phyloP scores from a whole-genome alignment of 225 moss, liverwort and hornwort species.

The Pseudisothecium myosuroides region DNA sequence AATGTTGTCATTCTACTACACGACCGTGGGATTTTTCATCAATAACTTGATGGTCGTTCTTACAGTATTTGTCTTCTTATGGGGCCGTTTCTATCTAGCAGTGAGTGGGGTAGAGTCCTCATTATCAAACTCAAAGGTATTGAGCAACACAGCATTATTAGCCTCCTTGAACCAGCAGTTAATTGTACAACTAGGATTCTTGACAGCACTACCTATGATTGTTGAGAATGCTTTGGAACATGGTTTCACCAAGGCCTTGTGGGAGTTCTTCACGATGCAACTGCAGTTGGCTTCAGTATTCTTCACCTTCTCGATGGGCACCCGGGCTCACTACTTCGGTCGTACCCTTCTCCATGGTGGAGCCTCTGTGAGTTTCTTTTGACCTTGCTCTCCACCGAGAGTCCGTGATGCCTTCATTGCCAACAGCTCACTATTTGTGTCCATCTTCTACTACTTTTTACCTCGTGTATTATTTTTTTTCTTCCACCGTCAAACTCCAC shows the following conservation, averaged over 20 bases:
- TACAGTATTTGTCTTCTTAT: slow-evolving; percentile 86
- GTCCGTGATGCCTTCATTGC: background rate
- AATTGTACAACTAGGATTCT: slow-evolving; percentile 79
- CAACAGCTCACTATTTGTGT: background rate
- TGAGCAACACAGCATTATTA: slow-evolving; percentile 68
- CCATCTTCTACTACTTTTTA: background rate
- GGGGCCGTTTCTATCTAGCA: slow-evolving; percentile 92
- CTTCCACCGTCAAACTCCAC: background rate
- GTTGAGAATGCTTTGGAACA: slow-evolving; percentile 94
- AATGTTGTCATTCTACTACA: slow-evolving; percentile 97
- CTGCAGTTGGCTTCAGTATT: slow-evolving; percentile 96
- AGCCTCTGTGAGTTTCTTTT: slow-evolving; percentile 50
- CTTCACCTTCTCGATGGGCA: slow-evolving; percentile 99
- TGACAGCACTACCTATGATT: slow-evolving; percentile 99
- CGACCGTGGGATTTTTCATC: slow-evolving; percentile 89
- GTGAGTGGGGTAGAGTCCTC: slow-evolving; percentile 84
- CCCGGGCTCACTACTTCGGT: slow-evolving; percentile 86
- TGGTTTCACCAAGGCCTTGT: slow-evolving; percentile 79
- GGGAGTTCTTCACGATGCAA: slow-evolving; percentile 98
- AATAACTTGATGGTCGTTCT: slow-evolving; percentile 91
- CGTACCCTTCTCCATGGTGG: slow-evolving; percentile 97
- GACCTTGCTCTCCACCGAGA: background rate
- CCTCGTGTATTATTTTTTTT: background rate
- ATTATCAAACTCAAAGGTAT: slow-evolving; percentile 19
- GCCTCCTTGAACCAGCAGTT: slow-evolving; percentile 97